phyloP scores from a whole-genome alignment of 2,329 filamentous ascomycete genomes.

The Ascocoryne sarcoides region DNA sequence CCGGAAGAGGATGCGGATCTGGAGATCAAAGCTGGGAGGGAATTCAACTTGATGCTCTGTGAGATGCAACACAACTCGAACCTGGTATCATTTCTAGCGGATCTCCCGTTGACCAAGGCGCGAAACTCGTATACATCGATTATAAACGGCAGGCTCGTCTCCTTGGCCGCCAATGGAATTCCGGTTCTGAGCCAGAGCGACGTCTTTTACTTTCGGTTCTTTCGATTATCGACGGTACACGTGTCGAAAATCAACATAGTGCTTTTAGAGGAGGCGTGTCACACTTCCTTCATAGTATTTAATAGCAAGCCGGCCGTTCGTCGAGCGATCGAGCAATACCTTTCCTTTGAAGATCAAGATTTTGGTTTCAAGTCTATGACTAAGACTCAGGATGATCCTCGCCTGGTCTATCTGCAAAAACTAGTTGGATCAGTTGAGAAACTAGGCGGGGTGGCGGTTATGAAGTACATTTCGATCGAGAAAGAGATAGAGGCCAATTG shows the following conservation, averaged over 20 bases:
- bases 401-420: slow-evolving; percentile 2
- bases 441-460: too few relatives aligned
- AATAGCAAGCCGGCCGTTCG: neutral
- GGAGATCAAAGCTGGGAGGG: neutral
- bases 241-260: slow-evolving; percentile 7
- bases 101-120: slow-evolving; percentile 14
- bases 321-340: slow-evolving; percentile 1
- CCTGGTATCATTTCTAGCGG: slow-evolving; percentile 4
- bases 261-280: slow-evolving; percentile 2
- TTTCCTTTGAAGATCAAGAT: neutral
- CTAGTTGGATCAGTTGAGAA: too few relatives aligned
- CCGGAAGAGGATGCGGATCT: slow-evolving; percentile 14
- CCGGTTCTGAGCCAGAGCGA: slow-evolving; percentile 1
- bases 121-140: slow-evolving; percentile 10
- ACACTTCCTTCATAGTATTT: slow-evolving; percentile 1
- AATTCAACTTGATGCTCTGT: too few relatives aligned
- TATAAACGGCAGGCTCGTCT: slow-evolving; percentile 7
- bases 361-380: slow-evolving; percentile 1
- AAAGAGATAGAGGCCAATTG: too few relatives aligned
- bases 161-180: slow-evolving; percentile 1
- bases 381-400: neutral
- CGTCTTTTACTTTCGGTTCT: slow-evolving; percentile 10
- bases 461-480: too few relatives aligned
- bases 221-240: slow-evolving; percentile 1
- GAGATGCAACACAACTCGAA: neutral